Percentiles rank a stretch among this genome's conserved stretches.
Evolutionary conservation across 169 alveolate species (phyloP).

Genomic region (Plasmodium adleri): DNA sequence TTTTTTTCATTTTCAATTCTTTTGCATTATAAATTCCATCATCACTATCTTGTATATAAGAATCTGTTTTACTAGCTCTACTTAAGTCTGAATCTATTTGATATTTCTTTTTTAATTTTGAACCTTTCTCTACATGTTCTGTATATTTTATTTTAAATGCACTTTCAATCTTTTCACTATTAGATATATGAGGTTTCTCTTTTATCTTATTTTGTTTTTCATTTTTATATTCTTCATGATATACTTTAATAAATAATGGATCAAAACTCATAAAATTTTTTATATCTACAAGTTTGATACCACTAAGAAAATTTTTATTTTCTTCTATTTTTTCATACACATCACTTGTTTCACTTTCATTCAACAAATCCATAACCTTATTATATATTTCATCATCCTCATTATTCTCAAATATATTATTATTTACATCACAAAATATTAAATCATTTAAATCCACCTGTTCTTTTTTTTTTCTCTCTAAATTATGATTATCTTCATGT

Average conservation of each 20-base stretch:
- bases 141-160: background rate
- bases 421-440: constrained; percentile 15
- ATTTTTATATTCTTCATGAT: constrained; percentile 15
- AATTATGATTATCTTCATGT: background rate
- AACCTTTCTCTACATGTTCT: background rate
- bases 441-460: constrained; percentile 11
- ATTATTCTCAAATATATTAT: constrained; percentile 33
- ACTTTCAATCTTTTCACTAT: background rate
- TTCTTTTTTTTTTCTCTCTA: background rate
- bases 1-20: constrained; percentile 25
- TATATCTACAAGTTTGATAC: constrained; percentile 18
- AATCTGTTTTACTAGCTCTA: background rate
- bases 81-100: background rate
- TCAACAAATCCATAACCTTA: constrained; percentile 2
- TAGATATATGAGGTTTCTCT: background rate
- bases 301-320: constrained; percentile 36
- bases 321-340: constrained; percentile 12
- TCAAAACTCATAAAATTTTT: constrained; percentile 53
- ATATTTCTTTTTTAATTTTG: background rate
- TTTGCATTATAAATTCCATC: constrained; percentile 61
- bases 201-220: background rate
- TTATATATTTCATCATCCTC: constrained; percentile 39
- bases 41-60: constrained; percentile 26
- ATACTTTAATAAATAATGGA: constrained; percentile 54
- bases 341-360: constrained; percentile 13